Evolutionary conservation across 2,329 filamentous ascomycete genomes (phyloP).

Genomic region (Diaporthe ilicicola): DNA sequence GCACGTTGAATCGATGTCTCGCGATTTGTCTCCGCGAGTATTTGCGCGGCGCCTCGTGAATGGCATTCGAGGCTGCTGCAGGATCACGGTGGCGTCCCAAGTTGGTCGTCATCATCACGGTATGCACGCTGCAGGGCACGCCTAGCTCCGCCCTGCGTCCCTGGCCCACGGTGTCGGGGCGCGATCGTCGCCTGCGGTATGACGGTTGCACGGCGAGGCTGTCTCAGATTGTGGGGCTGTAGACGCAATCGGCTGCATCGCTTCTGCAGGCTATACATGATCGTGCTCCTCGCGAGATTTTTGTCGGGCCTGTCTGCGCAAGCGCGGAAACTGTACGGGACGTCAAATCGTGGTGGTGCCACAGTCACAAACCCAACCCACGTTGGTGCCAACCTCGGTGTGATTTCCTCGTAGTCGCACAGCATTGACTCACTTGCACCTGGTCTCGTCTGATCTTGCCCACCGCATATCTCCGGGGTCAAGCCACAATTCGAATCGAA

Average conservation of each 20-base stretch:
- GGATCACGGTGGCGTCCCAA: constrained; percentile 6
- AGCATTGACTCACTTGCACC: constrained; percentile 17
- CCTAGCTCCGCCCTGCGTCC: background rate
- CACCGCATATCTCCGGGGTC: constrained; percentile 17
- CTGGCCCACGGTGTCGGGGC: constrained; percentile 11
- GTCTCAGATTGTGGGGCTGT: constrained; percentile 20
- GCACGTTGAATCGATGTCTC: constrained; percentile 13
- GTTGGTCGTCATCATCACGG: background rate
- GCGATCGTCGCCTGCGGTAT: constrained; percentile 12
- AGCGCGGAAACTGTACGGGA: background rate
- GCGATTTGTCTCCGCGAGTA: background rate
- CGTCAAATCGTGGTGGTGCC: constrained; percentile 15
- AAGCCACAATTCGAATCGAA: background rate
- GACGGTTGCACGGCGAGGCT: constrained; percentile 16
- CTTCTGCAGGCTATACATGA: constrained; percentile 24
- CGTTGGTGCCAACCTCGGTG: constrained; percentile 18
- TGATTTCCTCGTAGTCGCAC: constrained; percentile 20
- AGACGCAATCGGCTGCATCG: constrained; percentile 13
- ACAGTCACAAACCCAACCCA: constrained; percentile 23
- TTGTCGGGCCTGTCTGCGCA: constrained; percentile 15
- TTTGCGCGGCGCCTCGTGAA: background rate
- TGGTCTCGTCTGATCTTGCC: constrained; percentile 21
- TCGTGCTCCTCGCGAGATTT: constrained; percentile 15
- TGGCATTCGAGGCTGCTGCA: background rate
- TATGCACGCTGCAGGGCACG: background rate